phyloP scores from a whole-genome alignment of 1,139 yeast genomes.

The Candida freyschussii region DNA sequence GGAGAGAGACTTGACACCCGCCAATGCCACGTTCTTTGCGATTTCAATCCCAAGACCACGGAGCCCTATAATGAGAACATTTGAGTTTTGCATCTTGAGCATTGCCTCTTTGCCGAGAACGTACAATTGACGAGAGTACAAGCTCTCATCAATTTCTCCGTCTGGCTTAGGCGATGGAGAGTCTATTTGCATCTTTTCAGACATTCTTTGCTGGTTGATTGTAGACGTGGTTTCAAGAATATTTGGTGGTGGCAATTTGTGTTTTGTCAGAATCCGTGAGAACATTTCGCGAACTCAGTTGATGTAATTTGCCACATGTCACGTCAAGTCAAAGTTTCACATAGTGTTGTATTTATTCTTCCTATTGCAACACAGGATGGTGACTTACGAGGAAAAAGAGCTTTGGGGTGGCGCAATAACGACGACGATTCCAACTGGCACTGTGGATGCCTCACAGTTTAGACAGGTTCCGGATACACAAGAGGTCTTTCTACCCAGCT shows the following conservation, averaged over 20 bases:
- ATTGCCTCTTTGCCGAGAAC: conserved; percentile 95
- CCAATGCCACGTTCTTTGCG: conserved; percentile 92
- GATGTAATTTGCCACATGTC: too few species aligned
- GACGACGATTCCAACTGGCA: conserved; percentile 47
- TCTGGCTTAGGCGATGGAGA: conserved; percentile 21
- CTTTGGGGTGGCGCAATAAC: conserved; percentile 79
- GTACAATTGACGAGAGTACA: conserved; percentile 93
- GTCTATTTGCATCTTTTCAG: conserved; percentile 25
- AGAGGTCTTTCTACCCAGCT: conserved; percentile 59
- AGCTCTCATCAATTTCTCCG: conserved; percentile 75
- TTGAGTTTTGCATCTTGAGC: conserved; percentile 93
- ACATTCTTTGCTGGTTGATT: too few species aligned
- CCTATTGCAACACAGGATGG: too few species aligned
- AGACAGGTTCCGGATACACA: conserved; percentile 87
- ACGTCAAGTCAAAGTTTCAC: too few species aligned
- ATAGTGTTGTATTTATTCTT: too few species aligned
- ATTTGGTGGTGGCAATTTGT: conserved; percentile 4
- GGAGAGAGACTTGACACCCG: conserved; percentile 93
- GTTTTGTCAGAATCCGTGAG: too few species aligned
- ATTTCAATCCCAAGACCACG: conserved; percentile 93
- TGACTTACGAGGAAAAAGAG: conserved; percentile 16
- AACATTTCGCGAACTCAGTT: too few species aligned
- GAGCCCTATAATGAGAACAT: conserved; percentile 81
- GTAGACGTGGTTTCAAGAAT: not conserved
- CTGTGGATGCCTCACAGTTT: conserved; percentile 66